Conservation (phyloP, 345 rosid species). For the Stellera chamaejasme region DNA sequence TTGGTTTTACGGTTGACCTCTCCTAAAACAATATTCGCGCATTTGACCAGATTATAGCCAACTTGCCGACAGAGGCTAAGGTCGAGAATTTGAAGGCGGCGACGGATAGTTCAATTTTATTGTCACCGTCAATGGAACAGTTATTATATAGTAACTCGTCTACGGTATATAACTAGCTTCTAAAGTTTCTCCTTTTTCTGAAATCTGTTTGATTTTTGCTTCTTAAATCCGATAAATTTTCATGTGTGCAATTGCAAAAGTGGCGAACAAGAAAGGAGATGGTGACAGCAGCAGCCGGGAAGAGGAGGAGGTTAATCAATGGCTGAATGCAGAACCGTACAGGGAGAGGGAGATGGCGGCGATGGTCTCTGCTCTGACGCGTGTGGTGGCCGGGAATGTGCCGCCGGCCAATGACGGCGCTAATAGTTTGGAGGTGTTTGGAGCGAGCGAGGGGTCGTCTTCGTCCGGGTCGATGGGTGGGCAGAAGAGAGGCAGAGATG, state of each 20-base stretch:
- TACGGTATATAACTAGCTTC: too few species aligned
- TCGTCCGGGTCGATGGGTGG: constrained; percentile 19
- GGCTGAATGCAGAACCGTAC: constrained; percentile 11
- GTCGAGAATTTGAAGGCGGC: too few species aligned
- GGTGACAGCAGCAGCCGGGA: neutral
- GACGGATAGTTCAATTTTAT: too few species aligned
- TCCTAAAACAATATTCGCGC: too few species aligned
- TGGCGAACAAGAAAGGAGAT: constrained; percentile 23
- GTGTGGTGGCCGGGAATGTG: constrained; percentile 60
- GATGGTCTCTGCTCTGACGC: constrained; percentile 67
- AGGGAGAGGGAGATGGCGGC: constrained; percentile 69
- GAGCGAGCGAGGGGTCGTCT: constrained; percentile 9
- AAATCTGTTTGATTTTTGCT: too few species aligned
- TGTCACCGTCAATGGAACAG: too few species aligned
- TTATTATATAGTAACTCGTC: too few species aligned
- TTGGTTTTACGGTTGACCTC: too few species aligned
- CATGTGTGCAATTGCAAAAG: constrained; percentile 17
- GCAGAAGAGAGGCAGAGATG: constrained; percentile 33
- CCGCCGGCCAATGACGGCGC: constrained; percentile 7
- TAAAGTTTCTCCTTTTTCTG: too few species aligned
- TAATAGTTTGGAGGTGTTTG: neutral
- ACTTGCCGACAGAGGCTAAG: too few species aligned
- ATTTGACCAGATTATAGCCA: too few species aligned
- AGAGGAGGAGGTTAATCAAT: constrained; percentile 8
- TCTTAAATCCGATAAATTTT: neutral